phyloP scores from a whole-genome alignment of 2,329 filamentous ascomycete species.

The Ascomycota sp. region DNA sequence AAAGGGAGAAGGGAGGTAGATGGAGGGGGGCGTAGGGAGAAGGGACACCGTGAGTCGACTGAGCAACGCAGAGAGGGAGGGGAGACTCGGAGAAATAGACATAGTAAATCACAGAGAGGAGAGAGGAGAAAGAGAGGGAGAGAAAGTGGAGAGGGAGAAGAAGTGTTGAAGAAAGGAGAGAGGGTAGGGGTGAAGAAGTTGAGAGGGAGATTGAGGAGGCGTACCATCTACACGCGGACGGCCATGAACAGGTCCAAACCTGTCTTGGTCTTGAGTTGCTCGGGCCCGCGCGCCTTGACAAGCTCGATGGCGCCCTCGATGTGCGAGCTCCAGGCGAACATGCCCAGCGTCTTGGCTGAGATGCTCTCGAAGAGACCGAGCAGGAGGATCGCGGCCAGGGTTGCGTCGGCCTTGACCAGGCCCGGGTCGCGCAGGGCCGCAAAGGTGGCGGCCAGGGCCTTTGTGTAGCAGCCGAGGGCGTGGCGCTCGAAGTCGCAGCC shows the following conservation, averaged over 20 bases:
- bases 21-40: no score
- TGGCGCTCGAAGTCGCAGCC: conserved; percentile 11
- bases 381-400: conserved; percentile 35
- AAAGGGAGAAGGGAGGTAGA: no score
- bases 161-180: background rate
- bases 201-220: background rate
- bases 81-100: no score
- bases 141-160: no score
- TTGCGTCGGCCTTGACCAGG: conserved; percentile 28
- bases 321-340: conserved; percentile 39
- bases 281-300: conserved; percentile 32
- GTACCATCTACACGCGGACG: conserved; percentile 37
- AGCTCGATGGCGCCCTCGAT: conserved; percentile 40
- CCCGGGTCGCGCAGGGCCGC: conserved; percentile 27
- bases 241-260: conserved; percentile 35
- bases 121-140: no score
- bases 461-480: conserved; percentile 29
- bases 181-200: conserved; percentile 1
- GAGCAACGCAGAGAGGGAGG: no score
- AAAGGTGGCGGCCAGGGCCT: conserved; percentile 30
- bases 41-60: no score
- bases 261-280: conserved; percentile 28
- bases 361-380: conserved; percentile 40
- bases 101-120: no score
- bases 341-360: conserved; percentile 29